Conservation (phyloP, 78 protist species). For the Mastigamoeba balamuthi region DNA sequence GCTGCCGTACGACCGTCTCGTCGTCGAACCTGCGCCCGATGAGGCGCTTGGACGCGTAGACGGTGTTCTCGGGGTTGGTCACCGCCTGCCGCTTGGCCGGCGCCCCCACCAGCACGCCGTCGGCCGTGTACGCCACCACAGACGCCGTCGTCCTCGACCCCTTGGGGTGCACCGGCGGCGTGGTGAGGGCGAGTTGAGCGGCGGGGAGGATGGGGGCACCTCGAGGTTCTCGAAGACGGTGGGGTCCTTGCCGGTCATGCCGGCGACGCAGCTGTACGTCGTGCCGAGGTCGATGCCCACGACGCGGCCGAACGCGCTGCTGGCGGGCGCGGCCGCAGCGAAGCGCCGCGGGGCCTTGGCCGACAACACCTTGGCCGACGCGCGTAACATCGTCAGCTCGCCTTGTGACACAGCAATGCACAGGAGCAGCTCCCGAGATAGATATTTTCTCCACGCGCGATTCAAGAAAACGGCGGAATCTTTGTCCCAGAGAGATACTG, state of each 20-base stretch:
- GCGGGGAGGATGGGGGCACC: no score
- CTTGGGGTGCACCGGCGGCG: no score
- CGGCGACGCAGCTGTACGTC: constrained; percentile 98
- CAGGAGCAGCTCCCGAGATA: no score
- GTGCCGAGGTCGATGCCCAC: constrained; percentile 99
- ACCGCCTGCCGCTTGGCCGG: constrained; percentile 59
- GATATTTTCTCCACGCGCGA: no score
- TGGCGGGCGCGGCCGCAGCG: not conserved
- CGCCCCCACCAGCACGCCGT: constrained; percentile 51
- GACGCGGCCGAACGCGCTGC: not conserved
- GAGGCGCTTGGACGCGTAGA: constrained; percentile 87
- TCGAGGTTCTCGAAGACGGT: constrained; percentile 54
- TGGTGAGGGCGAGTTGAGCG: no score
- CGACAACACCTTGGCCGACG: no score
- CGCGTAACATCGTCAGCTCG: no score
- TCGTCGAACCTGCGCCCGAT: constrained; percentile 75
- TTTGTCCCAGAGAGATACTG: no score
- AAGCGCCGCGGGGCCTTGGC: no score
- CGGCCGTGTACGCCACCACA: constrained; percentile 56
- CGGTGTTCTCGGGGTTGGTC: constrained; percentile 80
- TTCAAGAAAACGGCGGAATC: no score
- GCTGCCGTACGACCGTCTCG: constrained; percentile 48
- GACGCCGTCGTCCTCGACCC: constrained; percentile 91
- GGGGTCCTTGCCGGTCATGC: constrained; percentile 63
- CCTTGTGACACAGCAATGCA: no score